Evolutionary conservation across 305 asterid genomes (phyloP).

Genomic region (Fraxinus ornus): DNA sequence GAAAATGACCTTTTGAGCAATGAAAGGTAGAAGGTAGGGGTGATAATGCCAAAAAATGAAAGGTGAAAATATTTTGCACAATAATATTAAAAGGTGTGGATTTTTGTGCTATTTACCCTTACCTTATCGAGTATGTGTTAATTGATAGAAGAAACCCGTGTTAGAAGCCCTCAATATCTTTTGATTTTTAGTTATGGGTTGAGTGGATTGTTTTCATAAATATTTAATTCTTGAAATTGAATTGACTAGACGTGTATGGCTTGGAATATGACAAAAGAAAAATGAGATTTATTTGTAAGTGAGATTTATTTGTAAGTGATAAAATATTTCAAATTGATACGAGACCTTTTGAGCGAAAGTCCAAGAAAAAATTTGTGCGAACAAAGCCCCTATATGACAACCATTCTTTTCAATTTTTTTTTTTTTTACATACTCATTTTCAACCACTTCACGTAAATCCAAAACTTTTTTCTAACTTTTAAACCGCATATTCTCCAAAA

Average conservation of each 20-base stretch:
- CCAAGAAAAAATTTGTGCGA: background rate
- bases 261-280: too few species aligned
- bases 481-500: too few species aligned
- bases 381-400: background rate
- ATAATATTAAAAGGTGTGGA: too few species aligned
- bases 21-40: too few species aligned
- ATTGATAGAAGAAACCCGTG: background rate
- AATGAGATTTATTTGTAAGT: background rate
- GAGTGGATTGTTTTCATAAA: background rate
- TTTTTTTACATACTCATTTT: too few species aligned
- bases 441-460: too few species aligned
- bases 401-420: too few species aligned
- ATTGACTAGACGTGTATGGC: background rate
- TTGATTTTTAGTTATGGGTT: background rate
- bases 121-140: background rate
- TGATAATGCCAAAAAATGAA: too few species aligned
- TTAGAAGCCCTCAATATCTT: background rate
- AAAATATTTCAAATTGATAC: background rate
- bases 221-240: background rate
- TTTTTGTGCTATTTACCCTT: too few species aligned
- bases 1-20: too few species aligned
- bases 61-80: too few species aligned
- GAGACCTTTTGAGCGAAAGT: background rate
- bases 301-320: background rate
- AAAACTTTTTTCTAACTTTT: too few species aligned